Base-by-base conservation (phyloP, 2,329 filamentous ascomycete species). In the Iodosphaeria phyllophila region DNA sequence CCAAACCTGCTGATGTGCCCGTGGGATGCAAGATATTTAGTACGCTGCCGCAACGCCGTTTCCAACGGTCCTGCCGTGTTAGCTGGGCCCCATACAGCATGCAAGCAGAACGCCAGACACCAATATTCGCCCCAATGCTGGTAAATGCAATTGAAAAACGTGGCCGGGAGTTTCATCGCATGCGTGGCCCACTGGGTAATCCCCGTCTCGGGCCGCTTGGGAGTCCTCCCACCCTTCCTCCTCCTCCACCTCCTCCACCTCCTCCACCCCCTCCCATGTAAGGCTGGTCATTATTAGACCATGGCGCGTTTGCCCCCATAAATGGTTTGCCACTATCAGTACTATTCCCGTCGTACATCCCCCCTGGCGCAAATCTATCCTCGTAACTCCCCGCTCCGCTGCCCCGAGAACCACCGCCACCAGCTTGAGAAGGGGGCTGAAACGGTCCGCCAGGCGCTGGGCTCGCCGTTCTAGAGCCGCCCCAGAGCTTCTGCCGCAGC, bases 401-500 rank as follows among this genome's bases (percentile, higher is more conserved):
- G n/a, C n/a, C n/a, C n/a, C n/a, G n/a, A n/a, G 20, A 22, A 9
- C 23, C 23, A 8, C 25, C 25, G 11, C 43, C 41, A 4, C 39
- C 41, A 10, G 58, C 38, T 27, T 39, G 35, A 22, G 43, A 39
- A 10, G 58, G 52, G 20, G 60, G 56, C 29, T 58, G 54, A 31
- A 60, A 64, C 5, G 60, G 58, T 4, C 54, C 52, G 13, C 40
- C 39, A 11, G 48, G 43, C 13, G 52, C 52, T 6, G 69, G 66
- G 34, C 68, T 74, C 23, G 56, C 55, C 21, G 64, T 64, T 35
- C 63, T 58, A 13, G 64, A 50, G 5, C 58, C 63, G n/a, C 68
- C 70, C 60, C 82, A 82, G 22, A 92, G 52, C 32, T 79, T 58
- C 39, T 83, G 79, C 43, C 82, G 79, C 37, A 93, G 55, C 36